Percentiles rank a stretch among this genome's conserved stretches.
phyloP scores from a whole-genome alignment of 768 basidiomycete genomes.

The Clitopilus hobsonii region DNA sequence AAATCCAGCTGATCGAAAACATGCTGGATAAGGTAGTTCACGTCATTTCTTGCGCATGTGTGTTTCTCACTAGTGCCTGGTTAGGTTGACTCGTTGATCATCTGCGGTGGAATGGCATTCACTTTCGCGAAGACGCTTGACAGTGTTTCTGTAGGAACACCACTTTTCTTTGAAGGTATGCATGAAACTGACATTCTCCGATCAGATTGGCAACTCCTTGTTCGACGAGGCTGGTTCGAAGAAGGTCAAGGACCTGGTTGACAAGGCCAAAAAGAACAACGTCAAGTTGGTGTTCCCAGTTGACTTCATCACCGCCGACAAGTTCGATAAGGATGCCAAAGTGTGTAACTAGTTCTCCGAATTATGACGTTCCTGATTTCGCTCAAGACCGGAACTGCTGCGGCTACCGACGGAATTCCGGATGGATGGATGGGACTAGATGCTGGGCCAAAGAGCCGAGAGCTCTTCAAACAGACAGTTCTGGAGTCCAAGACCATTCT shows the following conservation, averaged over 20 bases:
- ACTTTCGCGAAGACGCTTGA: conserved; percentile 97
- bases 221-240: conserved; percentile 87
- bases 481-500: conserved; percentile 90
- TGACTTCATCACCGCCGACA: conserved; percentile 92
- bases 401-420: conserved; percentile 85
- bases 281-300: conserved; percentile 95
- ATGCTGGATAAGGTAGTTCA: conserved; percentile 87
- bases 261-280: conserved; percentile 88
- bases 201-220: conserved; percentile 89
- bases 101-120: conserved; percentile 98
- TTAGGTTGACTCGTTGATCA: conserved; percentile 91
- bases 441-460: conserved; percentile 77
- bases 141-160: conserved; percentile 53
- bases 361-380: not conserved
- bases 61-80: not conserved
- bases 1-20: conserved; percentile 98
- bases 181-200: conserved; percentile 10
- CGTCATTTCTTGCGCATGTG: not conserved
- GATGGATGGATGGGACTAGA: conserved; percentile 96
- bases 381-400: conserved; percentile 67
- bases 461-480: conserved; percentile 78
- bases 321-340: conserved; percentile 89
- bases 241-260: conserved; percentile 79
- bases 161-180: conserved; percentile 3
- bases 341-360: too few species aligned